Conservation (phyloP, 148 eudicot genomes). For the Gaultheria prostrata region DNA sequence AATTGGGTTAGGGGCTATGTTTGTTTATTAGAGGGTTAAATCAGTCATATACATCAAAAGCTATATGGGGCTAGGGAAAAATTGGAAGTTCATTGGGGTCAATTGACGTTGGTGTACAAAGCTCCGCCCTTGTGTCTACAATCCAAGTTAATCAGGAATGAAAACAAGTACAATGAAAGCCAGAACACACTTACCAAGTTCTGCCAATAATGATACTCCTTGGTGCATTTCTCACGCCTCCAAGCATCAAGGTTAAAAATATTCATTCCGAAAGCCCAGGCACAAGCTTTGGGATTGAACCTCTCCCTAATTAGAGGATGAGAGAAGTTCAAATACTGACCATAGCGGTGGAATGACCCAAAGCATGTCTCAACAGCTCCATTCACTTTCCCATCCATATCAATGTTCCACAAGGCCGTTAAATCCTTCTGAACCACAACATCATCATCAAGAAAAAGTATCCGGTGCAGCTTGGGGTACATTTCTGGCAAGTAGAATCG, state of each 20-base stretch:
- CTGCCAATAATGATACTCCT: constrained; percentile 85
- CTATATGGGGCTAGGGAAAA: background rate
- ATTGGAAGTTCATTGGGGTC: background rate
- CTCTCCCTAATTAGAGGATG: constrained; percentile 77
- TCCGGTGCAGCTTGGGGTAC: constrained; percentile 74
- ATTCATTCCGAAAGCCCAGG: constrained; percentile 95
- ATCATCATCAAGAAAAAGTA: constrained; percentile 85
- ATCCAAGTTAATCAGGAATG: background rate
- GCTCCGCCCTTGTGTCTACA: background rate
- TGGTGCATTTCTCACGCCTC: constrained; percentile 82
- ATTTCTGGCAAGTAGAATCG: constrained; percentile 89
- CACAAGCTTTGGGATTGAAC: constrained; percentile 80
- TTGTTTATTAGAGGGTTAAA: background rate
- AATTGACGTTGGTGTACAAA: background rate
- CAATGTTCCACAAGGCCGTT: constrained; percentile 80
- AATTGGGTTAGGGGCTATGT: background rate
- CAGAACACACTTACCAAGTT: constrained; percentile 50
- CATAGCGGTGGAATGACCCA: constrained; percentile 84
- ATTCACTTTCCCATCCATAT: constrained; percentile 80
- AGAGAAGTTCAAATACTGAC: constrained; percentile 84
- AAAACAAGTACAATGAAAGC: constrained; percentile 1
- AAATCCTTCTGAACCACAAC: constrained; percentile 96
- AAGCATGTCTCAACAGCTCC: constrained; percentile 92
- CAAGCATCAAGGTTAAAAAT: constrained; percentile 89
- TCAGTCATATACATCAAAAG: background rate